phyloP scores from a whole-genome alignment of 352 stramenopile species.

The Phytophthora aleatoria region DNA sequence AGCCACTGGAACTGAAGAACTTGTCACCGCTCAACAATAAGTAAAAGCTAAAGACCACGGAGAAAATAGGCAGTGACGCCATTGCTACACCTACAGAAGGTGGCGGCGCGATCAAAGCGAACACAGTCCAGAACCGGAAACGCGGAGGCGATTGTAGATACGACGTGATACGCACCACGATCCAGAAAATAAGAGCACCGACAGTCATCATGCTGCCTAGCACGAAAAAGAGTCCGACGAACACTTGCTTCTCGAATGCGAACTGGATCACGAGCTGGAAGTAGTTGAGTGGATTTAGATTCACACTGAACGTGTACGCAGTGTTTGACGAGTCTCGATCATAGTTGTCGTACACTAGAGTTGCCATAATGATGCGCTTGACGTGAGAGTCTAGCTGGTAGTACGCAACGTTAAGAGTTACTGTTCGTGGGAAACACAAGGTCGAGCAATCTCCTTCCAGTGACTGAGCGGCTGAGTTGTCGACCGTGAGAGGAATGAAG shows the following conservation, averaged over 20 bases:
- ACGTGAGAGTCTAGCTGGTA: conserved; percentile 91
- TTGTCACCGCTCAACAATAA: conserved; percentile 67
- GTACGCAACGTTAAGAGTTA: conserved; percentile 95
- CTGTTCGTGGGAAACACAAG: conserved; percentile 91
- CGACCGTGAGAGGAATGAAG: conserved; percentile 94
- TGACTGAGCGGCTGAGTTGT: conserved; percentile 77
- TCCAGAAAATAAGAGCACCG: conserved; percentile 88
- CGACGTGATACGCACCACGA: conserved; percentile 91
- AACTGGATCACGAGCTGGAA: conserved; percentile 97
- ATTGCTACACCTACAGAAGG: conserved; percentile 91
- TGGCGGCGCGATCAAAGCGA: conserved; percentile 91
- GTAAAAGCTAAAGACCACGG: conserved; percentile 72
- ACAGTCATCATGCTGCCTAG: conserved; percentile 89
- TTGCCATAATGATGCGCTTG: conserved; percentile 93
- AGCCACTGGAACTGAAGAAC: conserved; percentile 50
- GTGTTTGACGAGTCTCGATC: conserved; percentile 89
- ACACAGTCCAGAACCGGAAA: conserved; percentile 92
- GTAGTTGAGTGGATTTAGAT: conserved; percentile 95
- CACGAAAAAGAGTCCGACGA: conserved; percentile 93
- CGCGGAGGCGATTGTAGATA: conserved; percentile 90
- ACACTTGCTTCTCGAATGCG: conserved; percentile 93
- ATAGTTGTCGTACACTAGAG: conserved; percentile 92
- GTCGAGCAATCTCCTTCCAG: conserved; percentile 90
- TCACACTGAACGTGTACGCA: conserved; percentile 92
- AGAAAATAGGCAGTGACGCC: conserved; percentile 84